Percentiles rank a stretch among this genome's conserved stretches.
phyloP scores from a whole-genome alignment of 148 eudicot species.

The Salicornia ramosissima region DNA sequence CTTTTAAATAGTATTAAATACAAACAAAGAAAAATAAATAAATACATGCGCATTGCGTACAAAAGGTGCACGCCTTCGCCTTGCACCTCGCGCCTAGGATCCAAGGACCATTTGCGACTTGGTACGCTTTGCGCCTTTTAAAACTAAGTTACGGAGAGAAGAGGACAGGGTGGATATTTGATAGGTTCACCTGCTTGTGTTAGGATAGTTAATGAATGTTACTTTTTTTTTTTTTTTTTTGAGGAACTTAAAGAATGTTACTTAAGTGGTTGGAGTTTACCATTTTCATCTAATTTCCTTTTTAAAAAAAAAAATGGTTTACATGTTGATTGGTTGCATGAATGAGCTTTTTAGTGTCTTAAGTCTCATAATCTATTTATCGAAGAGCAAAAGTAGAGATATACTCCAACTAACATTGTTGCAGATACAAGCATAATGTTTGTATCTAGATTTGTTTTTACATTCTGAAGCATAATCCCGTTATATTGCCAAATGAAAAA shows the following conservation, averaged over 20 bases:
- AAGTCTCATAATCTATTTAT: neutral
- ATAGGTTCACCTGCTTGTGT: neutral
- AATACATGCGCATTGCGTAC: no score
- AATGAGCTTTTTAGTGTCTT: neutral
- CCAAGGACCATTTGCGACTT: no score
- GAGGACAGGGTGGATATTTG: neutral
- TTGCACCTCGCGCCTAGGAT: no score
- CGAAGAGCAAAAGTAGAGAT: neutral
- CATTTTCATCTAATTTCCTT: neutral
- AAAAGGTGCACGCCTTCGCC: no score
- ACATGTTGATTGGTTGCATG: neutral
- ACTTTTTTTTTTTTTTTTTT: no score
- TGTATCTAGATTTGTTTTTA: neutral
- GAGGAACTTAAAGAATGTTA: neutral
- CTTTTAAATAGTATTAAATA: no score
- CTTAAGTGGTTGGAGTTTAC: neutral
- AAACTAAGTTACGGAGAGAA: no score
- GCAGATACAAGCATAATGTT: neutral
- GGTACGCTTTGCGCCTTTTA: no score
- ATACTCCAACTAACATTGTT: neutral
- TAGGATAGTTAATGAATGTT: neutral
- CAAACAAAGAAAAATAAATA: no score
- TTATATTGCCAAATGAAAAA: neutral
- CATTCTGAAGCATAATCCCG: neutral
- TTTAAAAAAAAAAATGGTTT: neutral